A percentile compares a stretch with the other conserved stretches of the same genome.
Evolutionary conservation across 148 eudicot species (phyloP).

Genomic region (Silene conica): DNA sequence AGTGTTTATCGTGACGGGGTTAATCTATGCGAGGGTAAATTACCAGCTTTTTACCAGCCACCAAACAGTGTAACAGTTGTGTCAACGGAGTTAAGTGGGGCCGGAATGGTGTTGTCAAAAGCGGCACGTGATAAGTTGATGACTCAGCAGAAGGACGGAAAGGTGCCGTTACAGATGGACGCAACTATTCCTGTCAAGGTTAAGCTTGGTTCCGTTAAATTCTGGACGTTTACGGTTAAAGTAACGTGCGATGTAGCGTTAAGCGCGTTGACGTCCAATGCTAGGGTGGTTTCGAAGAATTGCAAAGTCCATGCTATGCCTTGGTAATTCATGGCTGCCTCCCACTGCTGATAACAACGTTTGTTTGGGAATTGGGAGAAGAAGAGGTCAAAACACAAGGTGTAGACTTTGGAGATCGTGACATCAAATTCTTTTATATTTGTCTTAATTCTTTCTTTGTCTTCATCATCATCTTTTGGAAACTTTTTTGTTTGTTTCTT

Average conservation of each 20-base stretch:
- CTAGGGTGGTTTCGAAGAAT: slow-evolving; percentile 50
- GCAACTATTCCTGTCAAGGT: slow-evolving; percentile 56
- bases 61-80: slow-evolving; percentile 47
- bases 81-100: slow-evolving; percentile 45
- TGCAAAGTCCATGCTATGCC: slow-evolving; percentile 49
- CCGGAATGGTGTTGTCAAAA: slow-evolving; percentile 41
- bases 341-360: background rate
- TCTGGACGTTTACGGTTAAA: slow-evolving; percentile 60
- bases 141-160: slow-evolving; percentile 28
- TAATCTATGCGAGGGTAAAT: slow-evolving; percentile 40
- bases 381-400: background rate
- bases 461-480: background rate
- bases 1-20: slow-evolving; percentile 42
- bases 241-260: slow-evolving; percentile 51
- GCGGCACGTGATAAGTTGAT: slow-evolving; percentile 33
- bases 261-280: slow-evolving; percentile 38
- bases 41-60: slow-evolving; percentile 67
- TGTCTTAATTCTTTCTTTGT: background rate
- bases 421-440: background rate
- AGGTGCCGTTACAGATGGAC: slow-evolving; percentile 48
- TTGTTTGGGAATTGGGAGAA: too few relatives aligned
- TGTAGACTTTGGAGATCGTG: background rate
- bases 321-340: slow-evolving; percentile 47
- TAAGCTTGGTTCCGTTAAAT: slow-evolving; percentile 55
- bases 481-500: background rate